Evolutionary conservation across 805 yeast species (phyloP), one percentile per base, ranked within the genome.

Genomic region (Wickerhamomyces hampshirensis): DNA sequence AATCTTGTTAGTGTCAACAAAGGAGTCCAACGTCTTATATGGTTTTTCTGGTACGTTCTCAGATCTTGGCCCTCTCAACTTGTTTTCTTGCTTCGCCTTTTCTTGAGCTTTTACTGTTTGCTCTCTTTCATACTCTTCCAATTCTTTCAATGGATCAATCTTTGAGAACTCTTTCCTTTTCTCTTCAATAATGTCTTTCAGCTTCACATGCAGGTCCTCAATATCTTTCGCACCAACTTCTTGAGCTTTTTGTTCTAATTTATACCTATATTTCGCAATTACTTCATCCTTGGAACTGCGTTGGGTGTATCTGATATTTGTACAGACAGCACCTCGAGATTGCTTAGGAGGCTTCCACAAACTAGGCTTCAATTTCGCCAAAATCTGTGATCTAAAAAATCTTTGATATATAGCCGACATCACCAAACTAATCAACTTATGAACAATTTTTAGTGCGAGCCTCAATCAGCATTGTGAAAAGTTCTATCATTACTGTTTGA

Each of bases 1-100:
- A 32, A 86, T 47, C 56, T 87, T 89, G 1, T 73, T 83, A 6
- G 77, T 66, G 37, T 85, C 88, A 28, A 93, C 58, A 57, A 67
- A 91, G 1, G 89, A 76, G 30, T 71, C 67, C 35, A 93, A 65
- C 0, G 85, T 78, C 60, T 87, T 87, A 61, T 71, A 84, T 4
- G 91, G 87, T 35, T 18, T 71, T 57, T 42, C 65, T 35, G 56
- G 57, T 10, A 57, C 55, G 6, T 56, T 55, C 5, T 71, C 58
- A 32, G 58, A 61, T 16, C 71, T 55, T 9, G 73, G 66, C 16
- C 54, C 62, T 40, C 58, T 51, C 9, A 59, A 48, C 28, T 46
- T 50, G 15, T 46, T 42, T 42, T 45, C 55, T 32, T 51, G 34
- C 45, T 51, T 36, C 11, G 42, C 32, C 30, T 42, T 45, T 39